Base-by-base conservation (phyloP, 2,329 filamentous ascomycete genomes). In the Trichothecium sympodiale region DNA sequence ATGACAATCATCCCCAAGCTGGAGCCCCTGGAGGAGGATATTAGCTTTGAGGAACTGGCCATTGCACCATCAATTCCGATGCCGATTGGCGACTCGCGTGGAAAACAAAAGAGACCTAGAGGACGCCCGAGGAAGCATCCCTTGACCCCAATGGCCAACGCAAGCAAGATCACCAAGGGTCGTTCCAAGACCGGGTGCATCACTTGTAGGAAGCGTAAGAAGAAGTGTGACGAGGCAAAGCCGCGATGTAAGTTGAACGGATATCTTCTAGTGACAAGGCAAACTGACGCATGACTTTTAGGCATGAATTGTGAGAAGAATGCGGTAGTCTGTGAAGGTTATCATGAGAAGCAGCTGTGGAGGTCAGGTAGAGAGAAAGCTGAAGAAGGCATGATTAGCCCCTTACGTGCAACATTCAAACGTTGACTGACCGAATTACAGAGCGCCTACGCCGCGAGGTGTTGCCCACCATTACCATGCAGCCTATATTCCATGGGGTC, bases 221-320 rank as follows among this genome's bases (percentile, higher is more conserved):
- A 81, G 71, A 81, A 82, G 58, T 82, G 77, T 46, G 77, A 82
- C 45, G 77, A 81, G 55, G 69, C 73, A 12, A 80, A 80, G 46
- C 76, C 76, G 33, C 64, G 71, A 51, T 81, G 76, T 80, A 61
- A 62, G 71, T 60, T 25, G 20, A 6, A 6, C 20, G 20, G n/a
- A n/a, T n/a, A n/a, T n/a, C 17, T 27, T 46, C 10, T 6, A 12
- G 14, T 3, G 12, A 60, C 60, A 16, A 10, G 20, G 20, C 20
- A 10, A 6, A 10, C 39, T 46, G 37, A 44, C 39, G 33, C 39
- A 33, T 17, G 47, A 33, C 28, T 55, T 43, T 38, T 38, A 86
- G 81, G 83, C 48, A 69, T 85, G 57, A 93, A 93, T 49, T 94
- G 87, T 52, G 81, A 91, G 60, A 94, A 94, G 67, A 94, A 94